Evolutionary conservation across 352 stramenopile genomes (phyloP).

Genomic region (Phytophthora crassamura): DNA sequence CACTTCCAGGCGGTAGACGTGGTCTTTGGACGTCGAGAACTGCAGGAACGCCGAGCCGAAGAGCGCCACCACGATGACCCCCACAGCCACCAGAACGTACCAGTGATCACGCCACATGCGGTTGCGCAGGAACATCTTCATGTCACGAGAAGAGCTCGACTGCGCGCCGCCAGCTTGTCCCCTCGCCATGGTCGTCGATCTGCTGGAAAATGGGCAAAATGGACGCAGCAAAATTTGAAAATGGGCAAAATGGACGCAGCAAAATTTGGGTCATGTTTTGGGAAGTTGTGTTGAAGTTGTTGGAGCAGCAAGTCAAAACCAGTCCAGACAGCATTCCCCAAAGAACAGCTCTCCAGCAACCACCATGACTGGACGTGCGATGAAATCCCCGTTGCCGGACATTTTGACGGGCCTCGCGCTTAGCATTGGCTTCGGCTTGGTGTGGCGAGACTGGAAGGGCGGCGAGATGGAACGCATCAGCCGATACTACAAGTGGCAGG

Average conservation of each 20-base stretch:
- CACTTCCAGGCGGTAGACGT: conserved; percentile 74
- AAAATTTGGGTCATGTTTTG: too few species aligned
- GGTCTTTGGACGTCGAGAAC: conserved; percentile 63
- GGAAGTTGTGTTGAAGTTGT: too few species aligned
- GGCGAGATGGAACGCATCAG: conserved; percentile 72
- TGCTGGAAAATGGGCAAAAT: background rate
- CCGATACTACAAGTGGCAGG: conserved; percentile 79
- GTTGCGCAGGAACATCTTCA: conserved; percentile 87
- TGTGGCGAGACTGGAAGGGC: conserved; percentile 69
- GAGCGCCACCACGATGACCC: conserved; percentile 60
- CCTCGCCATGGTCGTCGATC: conserved; percentile 26
- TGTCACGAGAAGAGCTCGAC: conserved; percentile 70
- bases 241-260: conserved; percentile 12
- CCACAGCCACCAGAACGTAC: conserved; percentile 58
- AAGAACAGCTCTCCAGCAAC: background rate
- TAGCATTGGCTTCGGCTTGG: conserved; percentile 38
- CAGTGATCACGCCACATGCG: conserved; percentile 85
- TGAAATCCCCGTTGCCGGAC: conserved; percentile 78
- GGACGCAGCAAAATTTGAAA: background rate
- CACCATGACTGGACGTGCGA: conserved; percentile 11
- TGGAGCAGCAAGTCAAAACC: background rate
- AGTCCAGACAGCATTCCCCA: background rate
- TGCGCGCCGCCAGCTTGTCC: conserved; percentile 39
- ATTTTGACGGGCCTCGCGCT: conserved; percentile 68
- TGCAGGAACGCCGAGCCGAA: conserved; percentile 72